These are phyloP conservation scores for Clonostachys solani DNA, from an alignment of 2,329 filamentous ascomycete species.

Conservation along the genomic window DNA sequence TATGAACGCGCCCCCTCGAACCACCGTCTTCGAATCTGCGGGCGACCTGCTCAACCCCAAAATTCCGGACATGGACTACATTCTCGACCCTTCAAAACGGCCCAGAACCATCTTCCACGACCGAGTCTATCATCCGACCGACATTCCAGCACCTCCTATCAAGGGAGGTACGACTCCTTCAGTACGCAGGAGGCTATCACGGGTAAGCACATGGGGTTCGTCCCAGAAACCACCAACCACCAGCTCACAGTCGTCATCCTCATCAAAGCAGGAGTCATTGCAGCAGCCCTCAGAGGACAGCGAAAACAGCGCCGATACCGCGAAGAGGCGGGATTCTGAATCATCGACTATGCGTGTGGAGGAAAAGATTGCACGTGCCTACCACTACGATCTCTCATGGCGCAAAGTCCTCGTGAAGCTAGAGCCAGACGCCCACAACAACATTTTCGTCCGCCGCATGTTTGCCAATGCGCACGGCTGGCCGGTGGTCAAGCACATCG, in stretches of 20 bases:
- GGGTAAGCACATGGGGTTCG: conserved; percentile 9
- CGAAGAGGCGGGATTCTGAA: conserved; percentile 40
- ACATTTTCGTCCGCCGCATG: conserved; percentile 93
- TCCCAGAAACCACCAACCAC: background rate
- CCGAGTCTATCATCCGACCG: conserved; percentile 86
- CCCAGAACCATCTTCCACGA: conserved; percentile 95
- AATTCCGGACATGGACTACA: conserved; percentile 73
- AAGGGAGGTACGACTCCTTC: conserved; percentile 45
- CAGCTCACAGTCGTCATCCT: conserved; percentile 12
- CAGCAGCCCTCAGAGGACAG: background rate
- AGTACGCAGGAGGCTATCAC: conserved; percentile 19
- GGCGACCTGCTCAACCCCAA: conserved; percentile 90
- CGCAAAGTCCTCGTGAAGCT: conserved; percentile 93
- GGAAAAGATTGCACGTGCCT: conserved; percentile 95
- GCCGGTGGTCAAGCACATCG: conserved; percentile 93
- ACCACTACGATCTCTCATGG: conserved; percentile 89
- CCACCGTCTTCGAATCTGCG: conserved; percentile 92
- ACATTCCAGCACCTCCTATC: conserved; percentile 79
- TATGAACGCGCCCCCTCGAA: conserved; percentile 74
- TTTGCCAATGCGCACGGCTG: conserved; percentile 97
- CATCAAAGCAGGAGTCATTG: conserved; percentile 31
- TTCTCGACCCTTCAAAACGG: conserved; percentile 77
- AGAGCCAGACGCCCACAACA: conserved; percentile 97
- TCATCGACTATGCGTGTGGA: conserved; percentile 78
- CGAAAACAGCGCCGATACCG: conserved; percentile 23